Evolutionary conservation across 2,329 filamentous ascomycete species (phyloP), one percentile per base, ranked within the genome.

Genomic region (Teratosphaeria gauchensis): DNA sequence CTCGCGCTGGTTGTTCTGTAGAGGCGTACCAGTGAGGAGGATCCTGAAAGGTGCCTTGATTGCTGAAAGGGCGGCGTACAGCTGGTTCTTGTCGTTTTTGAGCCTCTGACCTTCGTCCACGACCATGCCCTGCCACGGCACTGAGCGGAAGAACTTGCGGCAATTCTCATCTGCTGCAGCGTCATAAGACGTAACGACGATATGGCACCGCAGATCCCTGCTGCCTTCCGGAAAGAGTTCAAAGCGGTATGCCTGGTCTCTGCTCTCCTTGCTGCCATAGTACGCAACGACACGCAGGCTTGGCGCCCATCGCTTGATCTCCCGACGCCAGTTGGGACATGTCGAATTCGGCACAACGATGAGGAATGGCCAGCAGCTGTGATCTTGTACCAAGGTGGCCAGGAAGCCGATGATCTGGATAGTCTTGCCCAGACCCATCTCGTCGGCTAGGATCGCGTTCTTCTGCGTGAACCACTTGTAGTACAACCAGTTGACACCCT

Each of bases 361-460:
- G 16, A 99, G 79, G 70, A 96, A 97, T 0, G 94, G 94, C 82
- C 89, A 97, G 73, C 90, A 94, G 69, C 83, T 78, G 68, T 84
- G 80, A 35, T 79, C 76, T 62, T 76, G 74, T 3, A 79, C 72
- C 42, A 97, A 75, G 0, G 87, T 85, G 1, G 89, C 85, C 61
- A 97, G 81, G 62, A 96, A 83, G 2, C 86, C 84, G 61, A 97
- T 88, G 56, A 96, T 85, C 71, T 99, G 94, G 33, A 99, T 90
- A 0, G 94, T 99, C 77, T 99, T 99, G 33, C 94, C 94, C 1
- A 99, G 82, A 48, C 94, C 94, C 94, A 99, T 99, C 71, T 99
- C 94, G 69, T 99, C 94, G 0, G 94, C 94, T 6, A 97, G 82
- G 59, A 97, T 92, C 31, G 91, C 88, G 68, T 94, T 97, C 69